These are phyloP conservation scores for Elsinoe fawcettii DNA, from an alignment of 2,329 filamentous ascomycete genomes.

Conservation along the genomic window DNA sequence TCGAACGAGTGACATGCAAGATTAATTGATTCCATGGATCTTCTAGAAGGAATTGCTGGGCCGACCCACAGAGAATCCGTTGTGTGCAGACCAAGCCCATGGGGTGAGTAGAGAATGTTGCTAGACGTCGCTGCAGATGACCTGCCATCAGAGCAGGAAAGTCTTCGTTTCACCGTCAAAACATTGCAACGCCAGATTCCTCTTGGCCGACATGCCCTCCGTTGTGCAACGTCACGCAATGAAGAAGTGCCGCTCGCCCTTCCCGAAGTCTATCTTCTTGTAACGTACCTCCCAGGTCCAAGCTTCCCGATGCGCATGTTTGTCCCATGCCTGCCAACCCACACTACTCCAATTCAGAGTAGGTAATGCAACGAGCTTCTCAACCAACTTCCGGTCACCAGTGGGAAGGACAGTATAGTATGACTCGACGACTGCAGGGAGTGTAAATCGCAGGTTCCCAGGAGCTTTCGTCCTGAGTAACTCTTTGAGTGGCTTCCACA, in stretches of 20 bases:
- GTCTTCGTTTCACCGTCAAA: no score
- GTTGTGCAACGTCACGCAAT: constrained; percentile 3
- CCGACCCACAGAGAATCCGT: not conserved
- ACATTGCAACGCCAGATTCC: no score
- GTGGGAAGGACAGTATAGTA: constrained; percentile 6
- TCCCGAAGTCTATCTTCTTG: constrained; percentile 22
- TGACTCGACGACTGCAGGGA: constrained; percentile 29
- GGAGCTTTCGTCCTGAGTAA: constrained; percentile 28
- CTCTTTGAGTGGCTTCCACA: constrained; percentile 18
- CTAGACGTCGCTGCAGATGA: no score
- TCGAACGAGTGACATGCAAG: not conserved
- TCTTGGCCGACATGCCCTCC: no score
- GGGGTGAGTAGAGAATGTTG: no score
- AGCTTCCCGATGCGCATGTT: not conserved
- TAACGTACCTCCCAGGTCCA: constrained; percentile 24
- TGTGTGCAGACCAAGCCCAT: not conserved
- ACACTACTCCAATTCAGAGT: constrained; percentile 23
- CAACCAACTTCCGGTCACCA: not conserved
- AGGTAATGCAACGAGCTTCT: constrained; percentile 26
- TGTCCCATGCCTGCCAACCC: constrained; percentile 8
- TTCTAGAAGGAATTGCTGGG: not conserved
- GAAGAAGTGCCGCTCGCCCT: not conserved
- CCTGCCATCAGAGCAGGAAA: no score
- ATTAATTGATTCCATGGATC: not conserved
- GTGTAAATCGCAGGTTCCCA: constrained; percentile 34